These are phyloP conservation scores for Fomitopsis serialis DNA, from an alignment of 768 basidiomycete species.

Conservation along the genomic window DNA sequence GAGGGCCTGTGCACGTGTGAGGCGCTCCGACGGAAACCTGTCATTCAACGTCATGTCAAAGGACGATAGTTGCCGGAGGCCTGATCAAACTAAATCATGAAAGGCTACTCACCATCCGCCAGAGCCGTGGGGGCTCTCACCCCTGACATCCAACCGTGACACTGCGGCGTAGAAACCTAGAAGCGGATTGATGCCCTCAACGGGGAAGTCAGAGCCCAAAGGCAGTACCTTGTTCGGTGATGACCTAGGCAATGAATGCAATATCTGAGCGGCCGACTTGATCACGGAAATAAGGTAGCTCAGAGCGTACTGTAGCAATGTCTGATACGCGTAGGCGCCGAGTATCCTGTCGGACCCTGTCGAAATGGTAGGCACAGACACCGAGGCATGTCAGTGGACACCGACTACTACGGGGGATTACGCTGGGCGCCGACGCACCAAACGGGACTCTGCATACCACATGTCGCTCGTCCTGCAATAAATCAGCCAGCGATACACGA, in stretches of 20 bases:
- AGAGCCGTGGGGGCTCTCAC: slow-evolving; percentile 76
- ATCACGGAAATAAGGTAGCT: not conserved
- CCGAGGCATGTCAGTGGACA: not conserved
- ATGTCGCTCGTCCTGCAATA: slow-evolving; percentile 73
- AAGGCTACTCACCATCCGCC: slow-evolving; percentile 68
- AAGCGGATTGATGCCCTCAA: slow-evolving; percentile 87
- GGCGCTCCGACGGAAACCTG: slow-evolving; percentile 73
- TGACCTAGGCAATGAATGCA: slow-evolving; percentile 25
- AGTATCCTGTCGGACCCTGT: slow-evolving; percentile 79
- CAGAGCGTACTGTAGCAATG: slow-evolving; percentile 57
- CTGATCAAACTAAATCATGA: not conserved
- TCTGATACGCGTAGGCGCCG: slow-evolving; percentile 87
- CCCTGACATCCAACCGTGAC: slow-evolving; percentile 60
- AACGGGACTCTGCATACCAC: slow-evolving; percentile 82
- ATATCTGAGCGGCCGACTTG: not conserved
- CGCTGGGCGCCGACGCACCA: slow-evolving; percentile 39
- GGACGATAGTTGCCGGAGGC: not conserved
- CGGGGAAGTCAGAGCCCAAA: slow-evolving; percentile 91
- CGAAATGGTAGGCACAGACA: not conserved
- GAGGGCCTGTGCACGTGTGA: slow-evolving; percentile 78
- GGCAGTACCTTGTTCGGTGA: slow-evolving; percentile 58
- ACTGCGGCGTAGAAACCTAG: slow-evolving; percentile 89
- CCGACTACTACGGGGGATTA: not conserved
- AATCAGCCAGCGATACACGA: not conserved
- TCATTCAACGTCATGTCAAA: not conserved